These are phyloP conservation scores for Nicotiana paniculata DNA, from an alignment of 257 asterid species.

Conservation along the genomic window DNA sequence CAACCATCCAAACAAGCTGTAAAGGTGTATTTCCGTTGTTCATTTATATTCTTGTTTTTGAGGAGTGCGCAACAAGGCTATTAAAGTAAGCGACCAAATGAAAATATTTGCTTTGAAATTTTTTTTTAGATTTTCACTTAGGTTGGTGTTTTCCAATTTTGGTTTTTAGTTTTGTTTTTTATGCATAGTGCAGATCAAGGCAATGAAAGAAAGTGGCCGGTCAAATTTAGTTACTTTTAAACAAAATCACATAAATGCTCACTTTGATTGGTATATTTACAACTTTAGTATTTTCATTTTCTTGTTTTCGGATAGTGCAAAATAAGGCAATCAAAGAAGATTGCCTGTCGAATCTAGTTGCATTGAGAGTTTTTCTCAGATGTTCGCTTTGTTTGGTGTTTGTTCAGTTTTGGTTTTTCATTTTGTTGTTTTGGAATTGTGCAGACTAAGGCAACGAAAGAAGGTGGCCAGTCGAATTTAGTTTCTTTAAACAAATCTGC, in stretches of 20 bases:
- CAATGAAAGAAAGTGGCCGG: background rate
- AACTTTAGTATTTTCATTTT: background rate
- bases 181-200: background rate
- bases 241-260: background rate
- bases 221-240: background rate
- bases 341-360: background rate
- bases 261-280: background rate
- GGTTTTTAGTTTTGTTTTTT: no score
- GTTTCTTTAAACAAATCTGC: slow-evolving; percentile 58
- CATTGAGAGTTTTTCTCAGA: background rate
- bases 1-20: no score
- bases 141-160: no score
- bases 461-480: slow-evolving; percentile 45
- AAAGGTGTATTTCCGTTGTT: background rate
- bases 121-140: no score
- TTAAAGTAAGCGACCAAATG: background rate
- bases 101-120: no score
- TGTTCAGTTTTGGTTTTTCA: background rate
- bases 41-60: background rate
- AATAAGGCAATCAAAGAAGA: background rate
- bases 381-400: background rate
- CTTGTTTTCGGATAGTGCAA: background rate
- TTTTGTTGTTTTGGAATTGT: slow-evolving; percentile 5
- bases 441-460: slow-evolving; percentile 58
- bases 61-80: background rate